Percentiles rank a stretch among this genome's conserved stretches.
phyloP scores from a whole-genome alignment of 192 early-diverging fungal species.

The Mortierella hygrophila region DNA sequence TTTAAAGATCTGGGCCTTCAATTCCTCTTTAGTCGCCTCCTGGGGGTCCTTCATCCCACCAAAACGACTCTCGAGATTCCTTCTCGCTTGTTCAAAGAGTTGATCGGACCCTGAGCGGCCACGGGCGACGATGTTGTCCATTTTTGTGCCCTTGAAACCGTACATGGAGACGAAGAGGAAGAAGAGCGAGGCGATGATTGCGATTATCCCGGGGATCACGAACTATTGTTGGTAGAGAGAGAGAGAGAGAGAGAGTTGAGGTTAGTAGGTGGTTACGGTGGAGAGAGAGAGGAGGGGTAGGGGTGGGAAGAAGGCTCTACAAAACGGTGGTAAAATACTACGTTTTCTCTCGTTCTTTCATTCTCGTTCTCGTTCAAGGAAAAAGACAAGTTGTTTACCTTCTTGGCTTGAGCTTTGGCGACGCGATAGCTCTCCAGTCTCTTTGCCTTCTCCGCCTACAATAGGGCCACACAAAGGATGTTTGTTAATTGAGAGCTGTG shows the following conservation, averaged over 20 bases:
- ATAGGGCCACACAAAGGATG: background rate
- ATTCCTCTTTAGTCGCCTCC: background rate
- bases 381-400: background rate
- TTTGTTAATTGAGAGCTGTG: background rate
- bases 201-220: conserved; percentile 22
- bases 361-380: background rate
- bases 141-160: conserved; percentile 13
- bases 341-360: too few species aligned
- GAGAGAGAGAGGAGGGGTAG: too few species aligned
- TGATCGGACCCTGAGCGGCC: background rate
- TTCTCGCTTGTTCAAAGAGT: background rate
- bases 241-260: background rate
- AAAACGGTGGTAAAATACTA: too few species aligned
- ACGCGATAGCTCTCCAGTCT: conserved; percentile 30
- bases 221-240: conserved; percentile 4
- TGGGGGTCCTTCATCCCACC: background rate
- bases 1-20: background rate
- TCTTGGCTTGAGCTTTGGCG: conserved; percentile 28
- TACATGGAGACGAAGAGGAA: conserved; percentile 18
- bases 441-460: conserved; percentile 21
- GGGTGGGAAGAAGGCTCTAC: too few species aligned
- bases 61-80: background rate
- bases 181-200: background rate
- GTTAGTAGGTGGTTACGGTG: too few species aligned
- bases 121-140: background rate